These are phyloP conservation scores for Stereum hirsutum DNA, from an alignment of 1,284 basidiomycete genomes.

Conservation along the genomic window DNA sequence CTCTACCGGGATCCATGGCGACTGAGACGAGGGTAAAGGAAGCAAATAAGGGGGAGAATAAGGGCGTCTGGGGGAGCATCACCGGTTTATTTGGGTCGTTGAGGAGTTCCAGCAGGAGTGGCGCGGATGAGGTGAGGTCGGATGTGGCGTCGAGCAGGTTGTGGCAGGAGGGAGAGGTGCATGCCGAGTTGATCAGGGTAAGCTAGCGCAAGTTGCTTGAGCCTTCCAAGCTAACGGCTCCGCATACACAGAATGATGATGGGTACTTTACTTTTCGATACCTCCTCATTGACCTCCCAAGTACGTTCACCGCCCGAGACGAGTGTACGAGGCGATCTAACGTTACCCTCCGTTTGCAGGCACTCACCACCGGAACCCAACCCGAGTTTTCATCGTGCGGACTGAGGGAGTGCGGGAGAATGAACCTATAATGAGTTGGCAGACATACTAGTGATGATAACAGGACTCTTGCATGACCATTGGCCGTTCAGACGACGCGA, in stretches of 20 bases:
- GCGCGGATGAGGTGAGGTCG: slow-evolving; percentile 21
- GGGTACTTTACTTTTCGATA: slow-evolving; percentile 75
- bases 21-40: slow-evolving; percentile 17
- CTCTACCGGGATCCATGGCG: slow-evolving; percentile 19
- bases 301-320: slow-evolving; percentile 36
- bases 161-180: slow-evolving; percentile 72
- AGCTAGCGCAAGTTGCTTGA: slow-evolving; percentile 15
- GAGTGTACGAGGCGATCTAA: slow-evolving; percentile 1
- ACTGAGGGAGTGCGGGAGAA: slow-evolving; percentile 57
- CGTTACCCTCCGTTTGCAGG: slow-evolving; percentile 27
- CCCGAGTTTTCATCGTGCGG: slow-evolving; percentile 65
- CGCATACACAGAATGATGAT: slow-evolving; percentile 47
- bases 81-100: slow-evolving; percentile 63
- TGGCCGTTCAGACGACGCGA: neutral
- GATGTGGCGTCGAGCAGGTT: slow-evolving; percentile 28
- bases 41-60: slow-evolving; percentile 20
- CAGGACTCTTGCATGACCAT: too few species aligned
- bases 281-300: slow-evolving; percentile 69
- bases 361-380: slow-evolving; percentile 51
- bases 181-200: slow-evolving; percentile 69
- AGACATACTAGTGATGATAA: too few species aligned
- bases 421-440: slow-evolving; percentile 64
- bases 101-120: slow-evolving; percentile 31
- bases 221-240: slow-evolving; percentile 1
- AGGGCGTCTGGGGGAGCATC: slow-evolving; percentile 40